Conservation (phyloP, 345 rosid genomes). For the Hevea brasiliensis region DNA sequence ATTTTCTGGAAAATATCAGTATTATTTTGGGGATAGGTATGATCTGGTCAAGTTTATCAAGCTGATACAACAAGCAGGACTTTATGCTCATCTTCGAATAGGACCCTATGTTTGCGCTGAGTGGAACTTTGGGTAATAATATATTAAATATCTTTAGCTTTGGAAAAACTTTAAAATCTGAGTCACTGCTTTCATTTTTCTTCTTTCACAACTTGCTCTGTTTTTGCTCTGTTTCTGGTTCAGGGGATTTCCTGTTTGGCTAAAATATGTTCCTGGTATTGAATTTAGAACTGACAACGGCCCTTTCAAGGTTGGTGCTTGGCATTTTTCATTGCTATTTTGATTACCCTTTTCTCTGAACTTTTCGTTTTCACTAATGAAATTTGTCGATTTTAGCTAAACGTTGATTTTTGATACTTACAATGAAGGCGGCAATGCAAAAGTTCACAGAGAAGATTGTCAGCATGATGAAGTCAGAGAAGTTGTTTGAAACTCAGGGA, state of each 20-base stretch:
- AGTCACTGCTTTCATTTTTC: not conserved
- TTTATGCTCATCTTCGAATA: slow-evolving; percentile 34
- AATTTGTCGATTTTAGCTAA: not conserved
- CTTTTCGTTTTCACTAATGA: not conserved
- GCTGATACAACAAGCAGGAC: slow-evolving; percentile 37
- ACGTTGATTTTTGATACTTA: not conserved
- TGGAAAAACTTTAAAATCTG: not conserved
- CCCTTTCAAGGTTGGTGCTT: slow-evolving; percentile 26
- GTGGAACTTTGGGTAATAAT: slow-evolving; percentile 36
- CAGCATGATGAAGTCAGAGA: slow-evolving; percentile 42
- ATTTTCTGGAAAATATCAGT: slow-evolving; percentile 15
- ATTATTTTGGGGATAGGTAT: slow-evolving; percentile 34
- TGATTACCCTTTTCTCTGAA: not conserved
- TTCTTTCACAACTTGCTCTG: slow-evolving; percentile 13
- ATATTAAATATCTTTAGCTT: not conserved
- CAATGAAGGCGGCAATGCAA: slow-evolving; percentile 40
- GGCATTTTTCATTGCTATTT: not conserved
- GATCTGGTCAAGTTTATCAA: slow-evolving; percentile 39
- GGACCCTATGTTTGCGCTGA: slow-evolving; percentile 40
- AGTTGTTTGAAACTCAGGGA: slow-evolving; percentile 43
- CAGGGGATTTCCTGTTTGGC: slow-evolving; percentile 42
- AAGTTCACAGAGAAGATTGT: slow-evolving; percentile 45
- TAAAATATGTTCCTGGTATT: slow-evolving; percentile 35
- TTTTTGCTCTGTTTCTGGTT: slow-evolving; percentile 4
- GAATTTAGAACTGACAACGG: slow-evolving; percentile 32